Conservation (phyloP, 768 basidiomycete species). For the Amanita inopinata region DNA sequence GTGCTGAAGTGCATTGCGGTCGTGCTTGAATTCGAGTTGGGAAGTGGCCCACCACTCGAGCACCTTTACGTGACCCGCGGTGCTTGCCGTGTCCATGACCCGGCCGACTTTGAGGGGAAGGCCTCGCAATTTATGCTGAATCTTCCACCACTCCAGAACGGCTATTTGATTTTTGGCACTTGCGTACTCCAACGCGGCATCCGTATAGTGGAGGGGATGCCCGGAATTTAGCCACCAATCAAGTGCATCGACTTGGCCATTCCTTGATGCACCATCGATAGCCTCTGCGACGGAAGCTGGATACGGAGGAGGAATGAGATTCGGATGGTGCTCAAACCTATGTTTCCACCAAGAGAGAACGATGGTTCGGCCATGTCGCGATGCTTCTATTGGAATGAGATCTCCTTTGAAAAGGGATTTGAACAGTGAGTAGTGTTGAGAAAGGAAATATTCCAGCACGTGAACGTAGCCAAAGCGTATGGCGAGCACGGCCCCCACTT, state of each 20-base stretch:
- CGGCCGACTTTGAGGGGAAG: constrained; percentile 74
- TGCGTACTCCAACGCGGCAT: constrained; percentile 70
- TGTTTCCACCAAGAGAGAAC: constrained; percentile 82
- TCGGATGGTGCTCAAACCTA: constrained; percentile 48
- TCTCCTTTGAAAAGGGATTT: constrained; percentile 52
- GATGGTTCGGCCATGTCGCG: constrained; percentile 57
- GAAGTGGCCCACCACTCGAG: constrained; percentile 84
- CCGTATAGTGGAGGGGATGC: constrained; percentile 63
- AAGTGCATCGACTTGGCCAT: constrained; percentile 63
- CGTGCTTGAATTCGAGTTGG: constrained; percentile 70
- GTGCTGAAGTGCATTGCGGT: constrained; percentile 65
- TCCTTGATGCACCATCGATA: constrained; percentile 70
- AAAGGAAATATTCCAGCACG: constrained; percentile 66
- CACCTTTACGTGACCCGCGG: constrained; percentile 62
- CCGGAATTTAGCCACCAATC: constrained; percentile 77
- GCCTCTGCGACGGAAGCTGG: constrained; percentile 52
- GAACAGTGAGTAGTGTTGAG: constrained; percentile 56
- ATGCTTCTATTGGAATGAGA: constrained; percentile 71
- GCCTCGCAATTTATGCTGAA: constrained; percentile 34
- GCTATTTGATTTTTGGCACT: constrained; percentile 69
- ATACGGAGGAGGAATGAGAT: constrained; percentile 46
- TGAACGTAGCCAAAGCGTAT: constrained; percentile 70
- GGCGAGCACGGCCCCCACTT: constrained; percentile 53
- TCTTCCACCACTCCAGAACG: constrained; percentile 80
- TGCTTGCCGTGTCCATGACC: constrained; percentile 79